These are phyloP conservation scores for Candida neerlandica DNA, from an alignment of 1,139 yeast species.

Conservation along the genomic window DNA sequence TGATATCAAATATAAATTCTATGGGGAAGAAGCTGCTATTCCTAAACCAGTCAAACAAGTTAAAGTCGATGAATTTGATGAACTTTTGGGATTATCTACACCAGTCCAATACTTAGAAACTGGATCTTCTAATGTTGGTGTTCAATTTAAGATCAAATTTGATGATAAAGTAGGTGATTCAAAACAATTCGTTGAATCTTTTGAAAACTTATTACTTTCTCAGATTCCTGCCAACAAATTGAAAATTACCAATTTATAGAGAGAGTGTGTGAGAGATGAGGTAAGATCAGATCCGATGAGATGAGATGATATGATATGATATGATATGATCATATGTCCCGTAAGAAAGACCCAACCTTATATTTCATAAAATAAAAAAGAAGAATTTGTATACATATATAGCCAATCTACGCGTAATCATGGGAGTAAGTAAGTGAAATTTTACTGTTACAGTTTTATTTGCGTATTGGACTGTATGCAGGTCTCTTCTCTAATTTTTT, in stretches of 20 bases:
- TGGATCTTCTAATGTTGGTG: conserved; percentile 30
- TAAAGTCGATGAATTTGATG: conserved; percentile 35
- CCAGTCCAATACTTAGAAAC: conserved; percentile 5
- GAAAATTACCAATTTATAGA: conserved; percentile 14
- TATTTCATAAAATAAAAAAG: no score
- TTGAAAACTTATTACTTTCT: conserved; percentile 34
- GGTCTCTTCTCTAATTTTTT: conserved; percentile 6
- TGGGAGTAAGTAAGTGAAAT: no score
- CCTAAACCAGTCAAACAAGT: conserved; percentile 11
- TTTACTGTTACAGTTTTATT: no score
- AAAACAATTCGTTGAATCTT: conserved; percentile 35
- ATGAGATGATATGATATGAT: background rate
- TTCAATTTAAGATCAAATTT: conserved; percentile 49
- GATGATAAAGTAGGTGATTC: conserved; percentile 39
- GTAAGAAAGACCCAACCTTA: no score
- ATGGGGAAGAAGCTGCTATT: conserved; percentile 14
- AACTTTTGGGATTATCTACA: conserved; percentile 44
- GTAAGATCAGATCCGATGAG: background rate
- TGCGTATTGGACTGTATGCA: background rate
- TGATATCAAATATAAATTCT: conserved; percentile 32
- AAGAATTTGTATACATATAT: no score
- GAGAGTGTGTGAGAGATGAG: background rate
- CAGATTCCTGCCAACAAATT: conserved; percentile 31
- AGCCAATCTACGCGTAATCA: no score
- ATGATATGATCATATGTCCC: no score